Evolutionary conservation across 331 rosid genomes (phyloP).

Genomic region (Quercus tomentella): DNA sequence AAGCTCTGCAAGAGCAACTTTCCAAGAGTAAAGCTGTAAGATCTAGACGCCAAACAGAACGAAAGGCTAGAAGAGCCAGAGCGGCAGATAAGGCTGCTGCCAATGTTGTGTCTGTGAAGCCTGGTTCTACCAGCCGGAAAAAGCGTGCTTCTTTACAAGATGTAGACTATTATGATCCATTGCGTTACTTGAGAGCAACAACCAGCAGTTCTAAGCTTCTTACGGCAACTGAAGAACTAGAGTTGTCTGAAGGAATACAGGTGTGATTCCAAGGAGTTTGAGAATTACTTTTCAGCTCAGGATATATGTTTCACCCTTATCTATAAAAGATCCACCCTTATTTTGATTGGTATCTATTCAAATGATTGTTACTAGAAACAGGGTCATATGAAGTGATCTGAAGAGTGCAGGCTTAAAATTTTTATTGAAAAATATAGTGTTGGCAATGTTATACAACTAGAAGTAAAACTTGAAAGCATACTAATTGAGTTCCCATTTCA

Average conservation of each 20-base stretch:
- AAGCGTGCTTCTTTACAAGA: constrained; percentile 69
- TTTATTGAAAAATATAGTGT: neutral
- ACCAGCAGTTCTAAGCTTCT: constrained; percentile 69
- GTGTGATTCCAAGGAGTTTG: constrained; percentile 31
- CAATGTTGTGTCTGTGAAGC: constrained; percentile 53
- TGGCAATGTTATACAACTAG: neutral
- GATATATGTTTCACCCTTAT: neutral
- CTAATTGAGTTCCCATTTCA: neutral
- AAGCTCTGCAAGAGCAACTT: constrained; percentile 47
- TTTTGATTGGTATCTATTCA: constrained; percentile 2
- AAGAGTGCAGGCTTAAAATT: neutral
- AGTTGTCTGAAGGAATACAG: constrained; percentile 93
- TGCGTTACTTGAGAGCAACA: constrained; percentile 77
- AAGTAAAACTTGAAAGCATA: neutral
- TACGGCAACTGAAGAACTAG: constrained; percentile 65
- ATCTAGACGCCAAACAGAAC: constrained; percentile 79
- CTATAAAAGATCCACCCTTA: neutral
- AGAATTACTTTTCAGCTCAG: constrained; percentile 1
- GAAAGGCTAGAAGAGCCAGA: constrained; percentile 77
- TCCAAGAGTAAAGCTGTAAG: constrained; percentile 55
- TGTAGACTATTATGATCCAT: constrained; percentile 78
- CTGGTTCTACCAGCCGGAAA: constrained; percentile 59
- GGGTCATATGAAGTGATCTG: neutral
- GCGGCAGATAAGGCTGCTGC: constrained; percentile 77
- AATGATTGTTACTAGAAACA: neutral